phyloP scores from a whole-genome alignment of 805 yeast genomes.

The Metschnikowia arizonensis region DNA sequence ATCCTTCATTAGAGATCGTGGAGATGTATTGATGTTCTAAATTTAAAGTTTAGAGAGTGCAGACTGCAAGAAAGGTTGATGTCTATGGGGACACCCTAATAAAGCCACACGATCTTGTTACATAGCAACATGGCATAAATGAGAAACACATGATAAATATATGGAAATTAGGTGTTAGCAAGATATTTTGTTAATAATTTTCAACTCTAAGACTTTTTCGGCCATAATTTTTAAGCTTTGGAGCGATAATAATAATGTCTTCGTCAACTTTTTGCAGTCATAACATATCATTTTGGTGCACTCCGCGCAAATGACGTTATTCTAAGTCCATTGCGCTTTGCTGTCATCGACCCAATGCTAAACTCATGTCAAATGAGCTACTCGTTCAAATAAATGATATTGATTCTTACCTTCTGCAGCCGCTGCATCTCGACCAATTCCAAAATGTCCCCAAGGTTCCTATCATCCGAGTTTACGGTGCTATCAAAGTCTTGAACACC shows the following conservation, averaged over 20 bases:
- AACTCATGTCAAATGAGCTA: conserved; percentile 14
- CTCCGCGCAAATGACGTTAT: neutral
- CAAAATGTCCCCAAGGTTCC: conserved; percentile 56
- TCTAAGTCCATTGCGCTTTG: neutral
- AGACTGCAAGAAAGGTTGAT: neutral
- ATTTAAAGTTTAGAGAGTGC: neutral
- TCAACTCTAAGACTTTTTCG: too few species aligned
- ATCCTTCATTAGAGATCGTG: neutral
- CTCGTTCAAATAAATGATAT: conserved; percentile 55
- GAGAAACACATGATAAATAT: neutral
- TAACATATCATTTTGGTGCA: neutral
- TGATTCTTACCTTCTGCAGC: conserved; percentile 62
- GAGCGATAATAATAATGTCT: neutral
- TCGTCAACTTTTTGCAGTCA: conserved; percentile 1
- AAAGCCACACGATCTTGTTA: neutral
- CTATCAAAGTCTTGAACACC: conserved; percentile 46
- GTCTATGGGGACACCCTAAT: neutral
- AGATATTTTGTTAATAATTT: too few species aligned
- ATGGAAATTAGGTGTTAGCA: too few species aligned
- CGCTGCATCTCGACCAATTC: conserved; percentile 51
- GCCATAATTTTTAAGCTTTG: neutral
- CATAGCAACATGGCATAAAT: neutral
- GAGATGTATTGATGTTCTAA: neutral
- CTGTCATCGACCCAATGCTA: neutral
- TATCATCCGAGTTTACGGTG: conserved; percentile 72